phyloP scores from a whole-genome alignment of 805 yeast species.

The Metschnikowia henanensis region DNA sequence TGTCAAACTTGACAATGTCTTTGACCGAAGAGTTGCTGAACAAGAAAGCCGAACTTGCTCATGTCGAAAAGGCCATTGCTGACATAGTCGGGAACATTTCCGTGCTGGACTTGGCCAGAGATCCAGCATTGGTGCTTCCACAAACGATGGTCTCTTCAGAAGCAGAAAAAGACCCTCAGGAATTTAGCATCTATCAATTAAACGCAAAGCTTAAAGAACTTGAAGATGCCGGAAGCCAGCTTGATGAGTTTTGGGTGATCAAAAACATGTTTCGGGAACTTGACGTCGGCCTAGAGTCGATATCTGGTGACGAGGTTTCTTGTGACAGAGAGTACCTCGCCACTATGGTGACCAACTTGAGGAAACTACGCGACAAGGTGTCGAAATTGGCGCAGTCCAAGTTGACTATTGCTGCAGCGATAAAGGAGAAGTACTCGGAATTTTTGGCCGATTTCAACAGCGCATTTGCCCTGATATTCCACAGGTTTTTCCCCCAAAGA shows the following conservation, averaged over 20 bases:
- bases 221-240: constrained; percentile 13
- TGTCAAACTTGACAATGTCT: too few relatives aligned
- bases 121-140: constrained; percentile 1
- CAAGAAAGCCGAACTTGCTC: not conserved
- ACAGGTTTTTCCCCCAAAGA: constrained; percentile 7
- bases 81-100: constrained; percentile 1
- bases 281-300: constrained; percentile 16
- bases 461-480: constrained; percentile 7
- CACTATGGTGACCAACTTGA: constrained; percentile 18
- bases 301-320: constrained; percentile 3
- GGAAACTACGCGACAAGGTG: constrained; percentile 19
- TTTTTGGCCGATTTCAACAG: constrained; percentile 2
- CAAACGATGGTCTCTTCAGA: not conserved
- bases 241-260: constrained; percentile 29
- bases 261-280: constrained; percentile 28
- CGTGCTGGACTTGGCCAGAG: constrained; percentile 6
- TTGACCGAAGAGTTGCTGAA: constrained; percentile 1
- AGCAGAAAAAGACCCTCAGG: constrained; percentile 1
- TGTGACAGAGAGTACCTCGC: constrained; percentile 22
- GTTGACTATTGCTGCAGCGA: constrained; percentile 6
- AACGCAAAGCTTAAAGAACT: constrained; percentile 16
- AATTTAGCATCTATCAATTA: constrained; percentile 14
- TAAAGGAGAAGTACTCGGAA: constrained; percentile 5
- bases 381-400: constrained; percentile 14
- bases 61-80: constrained; percentile 5